Conservation (phyloP, 2,329 filamentous ascomycete species). For the Zymoseptoria passerinii region DNA sequence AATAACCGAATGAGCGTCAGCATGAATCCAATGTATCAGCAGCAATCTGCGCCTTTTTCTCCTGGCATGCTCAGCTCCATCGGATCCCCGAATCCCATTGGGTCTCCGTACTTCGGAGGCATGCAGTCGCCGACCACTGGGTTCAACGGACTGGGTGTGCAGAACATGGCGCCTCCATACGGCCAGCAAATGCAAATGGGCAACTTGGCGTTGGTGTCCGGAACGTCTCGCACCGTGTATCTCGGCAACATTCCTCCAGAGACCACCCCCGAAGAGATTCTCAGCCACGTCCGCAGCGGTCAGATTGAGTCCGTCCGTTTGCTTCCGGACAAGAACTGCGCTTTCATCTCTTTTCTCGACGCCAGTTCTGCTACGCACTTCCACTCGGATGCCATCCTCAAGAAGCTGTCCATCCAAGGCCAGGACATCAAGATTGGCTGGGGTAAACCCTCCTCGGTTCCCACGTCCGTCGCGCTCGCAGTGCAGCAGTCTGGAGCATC, state of each 20-base stretch:
- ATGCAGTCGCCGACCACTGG: conserved; percentile 76
- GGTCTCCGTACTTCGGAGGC: conserved; percentile 68
- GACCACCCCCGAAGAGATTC: conserved; percentile 90
- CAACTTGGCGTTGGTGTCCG: conserved; percentile 73
- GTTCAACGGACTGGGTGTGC: conserved; percentile 55
- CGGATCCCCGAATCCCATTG: conserved; percentile 76
- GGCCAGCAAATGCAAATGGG: conserved; percentile 46
- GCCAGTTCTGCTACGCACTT: conserved; percentile 97
- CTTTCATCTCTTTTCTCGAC: conserved; percentile 98
- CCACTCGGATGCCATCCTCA: conserved; percentile 98
- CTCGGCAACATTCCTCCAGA: conserved; percentile 97
- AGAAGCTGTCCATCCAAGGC: conserved; percentile 96
- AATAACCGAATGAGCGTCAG: conserved; percentile 49
- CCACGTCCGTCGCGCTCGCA: conserved; percentile 91
- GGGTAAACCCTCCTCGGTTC: conserved; percentile 97
- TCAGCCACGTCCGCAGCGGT: conserved; percentile 90
- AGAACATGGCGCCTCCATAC: conserved; percentile 21
- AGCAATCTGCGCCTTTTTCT: conserved; percentile 58
- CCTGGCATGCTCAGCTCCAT: conserved; percentile 77
- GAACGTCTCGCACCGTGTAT: conserved; percentile 93
- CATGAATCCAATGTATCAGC: conserved; percentile 65
- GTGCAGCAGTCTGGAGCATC: conserved; percentile 97
- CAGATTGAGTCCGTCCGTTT: conserved; percentile 98
- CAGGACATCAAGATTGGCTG: conserved; percentile 99
- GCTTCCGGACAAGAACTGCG: conserved; percentile 97